Evolutionary conservation across 1,284 basidiomycete species (phyloP), one percentile per base, ranked within the genome.

Genomic region (Papiliotrema nemorosa): DNA sequence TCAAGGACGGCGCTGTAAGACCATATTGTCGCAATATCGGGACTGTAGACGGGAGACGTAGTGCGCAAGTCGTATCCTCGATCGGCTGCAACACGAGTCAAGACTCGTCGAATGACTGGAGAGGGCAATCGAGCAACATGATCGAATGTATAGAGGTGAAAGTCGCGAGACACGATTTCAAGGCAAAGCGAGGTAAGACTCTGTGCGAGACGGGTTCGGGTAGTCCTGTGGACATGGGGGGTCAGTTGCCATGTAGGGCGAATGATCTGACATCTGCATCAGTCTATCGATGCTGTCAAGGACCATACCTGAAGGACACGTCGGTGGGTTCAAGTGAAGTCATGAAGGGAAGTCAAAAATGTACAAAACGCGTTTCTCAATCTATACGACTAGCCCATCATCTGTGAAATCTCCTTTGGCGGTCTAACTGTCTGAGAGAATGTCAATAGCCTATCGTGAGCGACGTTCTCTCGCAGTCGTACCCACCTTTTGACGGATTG

Each of bases 361-460:
- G n/a, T n/a, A n/a, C n/a, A n/a, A n/a, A n/a, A n/a, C n/a, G n/a
- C n/a, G n/a, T n/a, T n/a, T n/a, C n/a, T n/a, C n/a, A n/a, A n/a
- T n/a, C n/a, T n/a, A n/a, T n/a, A n/a, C 29, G 29, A 7, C 29
- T 31, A 91, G 40, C 90, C 90, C 90, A 94, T 93, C 44, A 91
- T 77, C 63, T 94, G 90, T 10, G 90, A 88, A 25, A 88, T 81
- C 71, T 93, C 90, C 0, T 86, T 84, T 13, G 92, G 92, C 9
- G 91, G 92, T 63, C 93, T 88, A 62, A 93, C 90, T 3, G 89
- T 92, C 75, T 97, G 92, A 2, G 90, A 87, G 70, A 97, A 97
- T 0, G 93, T 96, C 63, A 97, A 78, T 40, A 96, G 78, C 53
- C 90, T 90, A 61, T 1, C 24, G 35, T 26, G 27, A 49, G 22